Evolutionary conservation across 768 basidiomycete genomes (phyloP).

Genomic region (Lactifluus hygrophoroides): DNA sequence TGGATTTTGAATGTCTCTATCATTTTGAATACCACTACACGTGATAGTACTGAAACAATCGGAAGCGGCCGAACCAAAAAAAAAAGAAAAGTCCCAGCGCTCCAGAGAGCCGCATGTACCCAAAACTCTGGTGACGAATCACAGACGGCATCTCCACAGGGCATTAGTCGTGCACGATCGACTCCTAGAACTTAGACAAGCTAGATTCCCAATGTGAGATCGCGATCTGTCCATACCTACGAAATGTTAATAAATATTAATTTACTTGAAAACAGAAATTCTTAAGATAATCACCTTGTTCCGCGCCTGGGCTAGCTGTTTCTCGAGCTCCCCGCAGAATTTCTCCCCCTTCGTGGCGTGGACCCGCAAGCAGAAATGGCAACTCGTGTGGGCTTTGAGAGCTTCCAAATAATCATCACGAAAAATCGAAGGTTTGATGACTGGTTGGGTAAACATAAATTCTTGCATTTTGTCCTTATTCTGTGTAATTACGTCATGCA

Average conservation of each 20-base stretch:
- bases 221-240: too few relatives aligned
- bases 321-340: neutral
- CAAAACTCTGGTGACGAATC: too few relatives aligned
- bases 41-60: too few relatives aligned
- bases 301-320: neutral
- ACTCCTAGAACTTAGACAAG: neutral
- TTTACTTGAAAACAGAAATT: neutral
- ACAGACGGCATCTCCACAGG: too few relatives aligned
- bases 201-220: too few relatives aligned
- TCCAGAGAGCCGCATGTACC: too few relatives aligned
- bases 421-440: neutral
- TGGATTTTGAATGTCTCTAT: too few relatives aligned
- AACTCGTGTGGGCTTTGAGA: neutral
- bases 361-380: neutral
- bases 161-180: too few relatives aligned
- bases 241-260: neutral
- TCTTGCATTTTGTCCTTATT: neutral
- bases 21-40: too few relatives aligned
- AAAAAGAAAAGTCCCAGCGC: too few relatives aligned
- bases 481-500: neutral
- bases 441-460: neutral
- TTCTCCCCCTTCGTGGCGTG: neutral
- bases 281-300: neutral
- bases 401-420: neutral
- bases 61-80: too few relatives aligned